phyloP scores from a whole-genome alignment of 495 filamentous ascomycete genomes.

The Venustampulla echinocandica region DNA sequence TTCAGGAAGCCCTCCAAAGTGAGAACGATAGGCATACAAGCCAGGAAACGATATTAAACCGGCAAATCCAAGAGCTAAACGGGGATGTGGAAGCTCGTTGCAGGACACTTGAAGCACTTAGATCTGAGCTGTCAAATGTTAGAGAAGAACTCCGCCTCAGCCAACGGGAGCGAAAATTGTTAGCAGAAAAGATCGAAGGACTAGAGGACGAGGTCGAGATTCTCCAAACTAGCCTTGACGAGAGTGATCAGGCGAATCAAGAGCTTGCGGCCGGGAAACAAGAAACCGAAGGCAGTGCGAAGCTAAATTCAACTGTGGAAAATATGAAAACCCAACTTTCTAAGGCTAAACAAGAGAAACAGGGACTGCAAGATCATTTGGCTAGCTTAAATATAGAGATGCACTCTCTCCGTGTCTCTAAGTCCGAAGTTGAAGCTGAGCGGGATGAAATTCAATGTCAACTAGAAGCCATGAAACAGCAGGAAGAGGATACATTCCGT shows the following conservation, averaged over 20 bases:
- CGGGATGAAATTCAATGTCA: conserved; percentile 55
- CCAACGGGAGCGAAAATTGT: conserved; percentile 51
- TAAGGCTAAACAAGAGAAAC: conserved; percentile 46
- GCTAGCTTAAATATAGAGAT: conserved; percentile 52
- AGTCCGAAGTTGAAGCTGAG: conserved; percentile 49
- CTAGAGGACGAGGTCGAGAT: conserved; percentile 76
- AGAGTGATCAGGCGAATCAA: conserved; percentile 53
- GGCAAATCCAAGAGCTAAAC: conserved; percentile 50
- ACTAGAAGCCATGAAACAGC: conserved; percentile 39
- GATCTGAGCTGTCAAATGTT: conserved; percentile 49
- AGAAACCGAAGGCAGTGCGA: conserved; percentile 41
- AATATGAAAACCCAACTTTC: conserved; percentile 35
- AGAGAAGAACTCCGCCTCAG: conserved; percentile 61
- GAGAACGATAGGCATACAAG: conserved; percentile 48
- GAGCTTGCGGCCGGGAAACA: conserved; percentile 40
- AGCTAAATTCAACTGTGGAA: conserved; percentile 27
- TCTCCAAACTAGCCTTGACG: conserved; percentile 64
- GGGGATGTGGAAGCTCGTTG: conserved; percentile 48
- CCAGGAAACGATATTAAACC: conserved; percentile 45
- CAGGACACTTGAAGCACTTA: conserved; percentile 42
- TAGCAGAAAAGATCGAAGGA: conserved; percentile 61
- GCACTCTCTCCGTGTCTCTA: conserved; percentile 43
- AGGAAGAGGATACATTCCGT: conserved; percentile 42
- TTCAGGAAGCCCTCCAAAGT: conserved; percentile 53
- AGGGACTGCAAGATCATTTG: conserved; percentile 54